These are phyloP conservation scores for Wallemia hederae DNA, from an alignment of 1,284 basidiomycete genomes.

Conservation along the genomic window DNA sequence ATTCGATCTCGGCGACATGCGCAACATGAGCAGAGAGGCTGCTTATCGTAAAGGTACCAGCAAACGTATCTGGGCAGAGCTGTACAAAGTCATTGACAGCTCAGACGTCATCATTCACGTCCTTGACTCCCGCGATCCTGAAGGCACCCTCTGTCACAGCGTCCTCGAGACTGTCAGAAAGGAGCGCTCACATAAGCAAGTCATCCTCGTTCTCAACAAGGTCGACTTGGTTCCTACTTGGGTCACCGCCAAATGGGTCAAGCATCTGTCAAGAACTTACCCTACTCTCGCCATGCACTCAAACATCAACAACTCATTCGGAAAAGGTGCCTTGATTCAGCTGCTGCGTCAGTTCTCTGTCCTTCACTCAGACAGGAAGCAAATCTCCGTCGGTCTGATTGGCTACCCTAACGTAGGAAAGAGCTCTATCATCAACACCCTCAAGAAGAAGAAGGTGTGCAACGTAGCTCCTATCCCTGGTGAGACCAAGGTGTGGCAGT, in stretches of 20 bases:
- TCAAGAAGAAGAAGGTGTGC: conserved; percentile 96
- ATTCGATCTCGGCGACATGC: conserved; percentile 2
- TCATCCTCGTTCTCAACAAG: conserved; percentile 92
- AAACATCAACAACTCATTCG: conserved; percentile 94
- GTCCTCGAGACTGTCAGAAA: conserved; percentile 80
- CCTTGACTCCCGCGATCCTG: conserved; percentile 77
- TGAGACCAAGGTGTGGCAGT: conserved; percentile 99
- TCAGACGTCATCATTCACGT: conserved; percentile 91
- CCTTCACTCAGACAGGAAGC: conserved; percentile 94
- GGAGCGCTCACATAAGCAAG: conserved; percentile 90
- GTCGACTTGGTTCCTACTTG: conserved; percentile 94
- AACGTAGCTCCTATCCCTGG: conserved; percentile 87
- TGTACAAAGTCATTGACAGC: conserved; percentile 98
- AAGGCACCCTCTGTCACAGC: conserved; percentile 89
- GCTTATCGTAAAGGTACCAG: conserved; percentile 82
- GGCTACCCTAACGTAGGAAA: conserved; percentile 98
- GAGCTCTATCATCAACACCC: conserved; percentile 87
- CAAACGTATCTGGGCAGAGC: conserved; percentile 78
- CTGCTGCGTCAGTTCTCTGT: conserved; percentile 87
- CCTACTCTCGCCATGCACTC: conserved; percentile 97
- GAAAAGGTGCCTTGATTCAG: conserved; percentile 91
- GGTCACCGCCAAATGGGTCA: conserved; percentile 93
- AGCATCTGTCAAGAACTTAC: conserved; percentile 74
- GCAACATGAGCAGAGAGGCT: conserved; percentile 26
- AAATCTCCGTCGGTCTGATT: conserved; percentile 91